Evolutionary conservation across 139 green algal genomes (phyloP), one percentile per base, ranked within the genome.

Genomic region (Edaphochlamys debaryana): DNA sequence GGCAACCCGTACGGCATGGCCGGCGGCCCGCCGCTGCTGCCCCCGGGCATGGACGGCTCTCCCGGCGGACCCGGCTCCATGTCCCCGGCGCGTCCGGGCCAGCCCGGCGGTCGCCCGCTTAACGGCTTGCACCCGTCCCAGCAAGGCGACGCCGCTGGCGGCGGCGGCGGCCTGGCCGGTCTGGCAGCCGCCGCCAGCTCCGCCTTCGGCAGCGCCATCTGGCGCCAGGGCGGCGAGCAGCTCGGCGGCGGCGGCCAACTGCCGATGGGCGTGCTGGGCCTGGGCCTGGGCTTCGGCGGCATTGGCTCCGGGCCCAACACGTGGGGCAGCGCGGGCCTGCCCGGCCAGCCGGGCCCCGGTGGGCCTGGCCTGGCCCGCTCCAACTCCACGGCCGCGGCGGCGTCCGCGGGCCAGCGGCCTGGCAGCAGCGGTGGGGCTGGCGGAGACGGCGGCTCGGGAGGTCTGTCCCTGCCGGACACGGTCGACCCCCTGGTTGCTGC

Each of bases 171-270:
- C 17, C 32, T 82, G 32, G 2, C 60, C 1, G 41, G 75, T 20
- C 75, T 82, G n/a, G 23, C 75, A 3, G 62, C 62, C 1, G 60
- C n/a, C 8, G 13, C 60, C 9, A 64, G 19, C 3, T 30, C 42
- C 22, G 76, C 76, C 22, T 82, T 82, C 19, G 63, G 63, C 63
- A 82, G 63, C 76, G 42, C 38, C 63, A 82, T 82, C 34, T 82
- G 76, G 76, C 41, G 63, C 9, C 64, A 69, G 34, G 76, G 76
- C 27, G n/a, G 75, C 42, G 75, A 81, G 32, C 60, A 71, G 58
- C 38, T 81, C 8, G 76, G 76, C 45, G 22, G 30, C 2, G 63
- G 41, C 42, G 27, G 34, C 36, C 74, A 58, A 41, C 74, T 81
- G 36, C 74, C 74, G 1, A 60, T 71, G 62, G 45, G 63, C 42